Evolutionary conservation across 2,329 filamentous ascomycete species (phyloP).

Genomic region (Microsporum ferrugineum): DNA sequence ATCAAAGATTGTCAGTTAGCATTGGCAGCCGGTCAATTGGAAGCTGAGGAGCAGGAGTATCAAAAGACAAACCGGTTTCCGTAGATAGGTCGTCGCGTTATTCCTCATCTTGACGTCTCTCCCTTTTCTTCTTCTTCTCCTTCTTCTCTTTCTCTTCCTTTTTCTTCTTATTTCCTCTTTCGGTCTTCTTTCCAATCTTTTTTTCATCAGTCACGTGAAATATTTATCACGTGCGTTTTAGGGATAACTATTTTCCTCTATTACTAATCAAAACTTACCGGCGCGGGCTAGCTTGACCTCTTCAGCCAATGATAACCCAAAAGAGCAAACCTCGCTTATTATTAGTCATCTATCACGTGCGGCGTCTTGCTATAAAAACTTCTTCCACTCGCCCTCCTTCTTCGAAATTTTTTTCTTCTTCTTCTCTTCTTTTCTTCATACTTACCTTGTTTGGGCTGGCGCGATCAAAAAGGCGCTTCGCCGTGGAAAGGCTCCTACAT

Average conservation of each 20-base stretch:
- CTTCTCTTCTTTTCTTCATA: conserved; percentile 39
- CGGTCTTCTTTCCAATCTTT: neutral
- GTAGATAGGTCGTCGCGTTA: conserved; percentile 33
- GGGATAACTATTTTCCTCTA: neutral
- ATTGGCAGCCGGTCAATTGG: neutral
- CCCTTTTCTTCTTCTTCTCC: conserved; percentile 1
- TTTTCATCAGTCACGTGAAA: neutral
- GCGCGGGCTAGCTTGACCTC: neutral
- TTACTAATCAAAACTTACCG: neutral
- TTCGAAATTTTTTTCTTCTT: conserved; percentile 22
- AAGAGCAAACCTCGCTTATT: conserved; percentile 20
- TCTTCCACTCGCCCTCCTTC: conserved; percentile 14
- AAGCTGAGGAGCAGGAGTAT: neutral
- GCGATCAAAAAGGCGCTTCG: conserved; percentile 37
- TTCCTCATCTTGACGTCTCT: conserved; percentile 33
- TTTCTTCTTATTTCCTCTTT: neutral
- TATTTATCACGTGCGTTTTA: neutral
- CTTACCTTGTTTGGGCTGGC: conserved; percentile 41
- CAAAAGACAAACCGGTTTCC: conserved; percentile 23
- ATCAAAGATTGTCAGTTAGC: conserved; percentile 4
- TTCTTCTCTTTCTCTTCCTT: neutral
- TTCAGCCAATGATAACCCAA: conserved; percentile 11
- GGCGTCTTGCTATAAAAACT: conserved; percentile 24
- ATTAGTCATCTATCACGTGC: conserved; percentile 17
- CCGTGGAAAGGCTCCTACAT: conserved; percentile 44